Conservation (phyloP, 2,329 filamentous ascomycete species). For the Eurotiales sp. region DNA sequence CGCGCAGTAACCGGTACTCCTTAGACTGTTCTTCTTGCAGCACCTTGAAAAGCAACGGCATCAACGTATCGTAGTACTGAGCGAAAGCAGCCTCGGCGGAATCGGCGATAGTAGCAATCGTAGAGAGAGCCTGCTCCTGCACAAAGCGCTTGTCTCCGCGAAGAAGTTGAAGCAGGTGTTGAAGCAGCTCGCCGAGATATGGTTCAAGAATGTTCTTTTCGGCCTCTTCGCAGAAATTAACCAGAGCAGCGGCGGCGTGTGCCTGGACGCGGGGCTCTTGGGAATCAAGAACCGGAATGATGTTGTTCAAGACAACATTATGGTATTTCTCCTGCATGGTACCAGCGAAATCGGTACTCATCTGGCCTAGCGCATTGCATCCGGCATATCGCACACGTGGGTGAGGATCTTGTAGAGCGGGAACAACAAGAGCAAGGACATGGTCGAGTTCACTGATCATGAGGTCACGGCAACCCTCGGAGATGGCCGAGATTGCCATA, state of each 20-base stretch:
- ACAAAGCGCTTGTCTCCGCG: slow-evolving; percentile 93
- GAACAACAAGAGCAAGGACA: slow-evolving; percentile 90
- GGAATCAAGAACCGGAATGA: slow-evolving; percentile 87
- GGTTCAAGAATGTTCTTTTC: slow-evolving; percentile 89
- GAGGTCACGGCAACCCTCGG: slow-evolving; percentile 89
- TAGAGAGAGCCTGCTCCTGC: slow-evolving; percentile 94
- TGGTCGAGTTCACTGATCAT: slow-evolving; percentile 95
- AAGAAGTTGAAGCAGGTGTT: slow-evolving; percentile 79
- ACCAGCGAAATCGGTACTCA: slow-evolving; percentile 98
- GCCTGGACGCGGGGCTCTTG: slow-evolving; percentile 92
- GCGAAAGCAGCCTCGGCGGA: slow-evolving; percentile 92
- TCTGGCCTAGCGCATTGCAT: slow-evolving; percentile 97
- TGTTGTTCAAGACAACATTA: slow-evolving; percentile 77
- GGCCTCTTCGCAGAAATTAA: slow-evolving; percentile 98
- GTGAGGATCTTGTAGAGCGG: slow-evolving; percentile 82
- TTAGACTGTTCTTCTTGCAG: slow-evolving; percentile 87
- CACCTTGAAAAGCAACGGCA: slow-evolving; percentile 90
- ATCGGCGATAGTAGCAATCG: slow-evolving; percentile 98
- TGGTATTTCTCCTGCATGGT: slow-evolving; percentile 98
- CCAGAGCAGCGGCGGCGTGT: slow-evolving; percentile 92
- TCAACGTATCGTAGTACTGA: slow-evolving; percentile 92
- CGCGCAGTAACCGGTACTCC: slow-evolving; percentile 83
- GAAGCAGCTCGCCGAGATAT: slow-evolving; percentile 83
- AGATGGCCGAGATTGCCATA: slow-evolving; percentile 98
- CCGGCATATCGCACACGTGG: slow-evolving; percentile 95